Evolutionary conservation across 768 basidiomycete species (phyloP), one percentile per base, ranked within the genome.

Genomic region (Boletus sensibilis): DNA sequence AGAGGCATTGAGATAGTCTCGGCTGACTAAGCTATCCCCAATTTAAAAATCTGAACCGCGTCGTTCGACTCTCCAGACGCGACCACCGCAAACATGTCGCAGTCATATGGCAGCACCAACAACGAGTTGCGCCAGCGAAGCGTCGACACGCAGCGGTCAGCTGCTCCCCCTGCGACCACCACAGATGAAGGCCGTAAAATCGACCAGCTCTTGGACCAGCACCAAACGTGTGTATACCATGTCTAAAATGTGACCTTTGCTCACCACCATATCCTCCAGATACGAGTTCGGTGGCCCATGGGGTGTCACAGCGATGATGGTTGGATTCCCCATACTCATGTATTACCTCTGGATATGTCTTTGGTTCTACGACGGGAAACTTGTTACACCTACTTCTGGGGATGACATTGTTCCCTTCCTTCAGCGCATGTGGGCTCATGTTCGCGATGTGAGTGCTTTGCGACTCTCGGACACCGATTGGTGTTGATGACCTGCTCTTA

Each of bases 271-370:
- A 4, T 21, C 40, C 23, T 59, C 16, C 61, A 95, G 93, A 37
- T 96, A 91, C 76, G 95, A 99, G 72, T 99, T 99, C 67, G 96
- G 97, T 60, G 96, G 96, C 3, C 94, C 96, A 40, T 80, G 81
- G 74, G 97, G 96, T 43, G 94, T 95, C 27, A 72, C 85, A 12
- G 90, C 88, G 13, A 98, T 99, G 76, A 98, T 99, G 90, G 79
- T 86, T 20, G 87, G 90, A 45, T 99, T 99, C 69, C 97, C 97
- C 0, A 72, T 88, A 25, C 80, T 98, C 58, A 98, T 99, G 94
- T 99, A 97, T 73, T 99, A 98, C 76, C 83, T 98, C 59, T 98
- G 94, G 93, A 92, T 92, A 56, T 99, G 97, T 68, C 82, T 98
- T 35, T 92, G 89, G 85, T 96, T 95, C 73, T 94, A 98, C 68